Evolutionary conservation across 164 flowering plant species (phyloP).

Genomic region (Magnolia kwangsiensis): DNA sequence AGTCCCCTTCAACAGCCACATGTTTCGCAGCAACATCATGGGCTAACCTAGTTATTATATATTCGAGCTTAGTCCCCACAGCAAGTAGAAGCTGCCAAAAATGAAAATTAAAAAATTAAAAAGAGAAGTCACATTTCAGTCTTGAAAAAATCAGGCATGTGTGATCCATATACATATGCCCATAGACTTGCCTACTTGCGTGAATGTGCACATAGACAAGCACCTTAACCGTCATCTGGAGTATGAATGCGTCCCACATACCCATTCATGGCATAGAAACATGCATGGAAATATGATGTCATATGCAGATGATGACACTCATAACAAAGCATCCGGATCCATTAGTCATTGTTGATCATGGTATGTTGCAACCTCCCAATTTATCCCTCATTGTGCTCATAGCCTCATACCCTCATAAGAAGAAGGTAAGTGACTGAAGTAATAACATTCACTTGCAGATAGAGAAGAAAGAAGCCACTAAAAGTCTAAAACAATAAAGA

Average conservation of each 20-base stretch:
- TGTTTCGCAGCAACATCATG: slow-evolving; percentile 39
- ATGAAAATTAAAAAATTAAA: no score
- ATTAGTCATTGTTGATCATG: no score
- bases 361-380: no score
- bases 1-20: slow-evolving; percentile 27
- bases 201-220: background rate
- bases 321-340: no score
- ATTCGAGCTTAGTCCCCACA: slow-evolving; percentile 76
- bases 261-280: background rate
- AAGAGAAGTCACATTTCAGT: background rate
- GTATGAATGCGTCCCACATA: no score
- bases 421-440: no score
- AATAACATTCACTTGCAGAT: no score
- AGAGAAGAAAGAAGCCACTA: no score
- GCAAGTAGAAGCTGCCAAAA: slow-evolving; percentile 57
- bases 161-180: background rate
- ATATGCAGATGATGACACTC: background rate
- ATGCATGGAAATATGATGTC: background rate
- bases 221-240: background rate
- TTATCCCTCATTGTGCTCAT: no score
- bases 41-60: slow-evolving; percentile 56
- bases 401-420: no score
- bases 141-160: background rate
- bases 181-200: background rate
- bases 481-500: no score